Base-by-base conservation (phyloP, 2,329 filamentous ascomycete species). In the Dryadomyces quercus-mongolicae region DNA sequence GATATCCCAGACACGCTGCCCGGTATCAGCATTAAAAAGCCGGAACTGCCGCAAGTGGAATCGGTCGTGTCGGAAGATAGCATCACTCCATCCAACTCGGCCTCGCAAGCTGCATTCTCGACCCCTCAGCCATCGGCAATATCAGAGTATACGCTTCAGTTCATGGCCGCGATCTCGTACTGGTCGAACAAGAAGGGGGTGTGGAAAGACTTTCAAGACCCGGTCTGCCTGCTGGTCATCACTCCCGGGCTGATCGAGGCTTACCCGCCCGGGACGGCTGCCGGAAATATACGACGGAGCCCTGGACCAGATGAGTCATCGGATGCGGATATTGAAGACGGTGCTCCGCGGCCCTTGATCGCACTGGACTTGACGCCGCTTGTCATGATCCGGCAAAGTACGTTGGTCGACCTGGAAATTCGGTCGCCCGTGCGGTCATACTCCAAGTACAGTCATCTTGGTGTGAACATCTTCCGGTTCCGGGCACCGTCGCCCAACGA, bases 321-420 rank as follows among this genome's bases (percentile, higher is more conserved):
- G 2, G 62, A 63, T 16, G 56, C 61, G 46, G 58, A 62, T 44
- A 55, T 60, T 31, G 63, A 67, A 12, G 65, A 68, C 38, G 61
- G 68, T 54, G 57, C 65, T 13, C 58, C 63, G 15, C 69, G 72
- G 40, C 79, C 80, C 4, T 67, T 84, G 20, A 71, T 85, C 46
- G 86, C 85, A 6, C 79, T 96, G 38, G 89, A 95, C 64, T 80
- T 98, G 45, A 97, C 92, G 0, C 93, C 93, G 0, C 74, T 95
- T 42, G 92, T 97, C 8, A 86, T 91, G 60, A 83, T 97, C 57
- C 82, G 92, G 58, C 86, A 92, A 63, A 93, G 91, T 62, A 98
- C 90, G 21, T 88, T 87, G 3, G 80, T 98, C 36, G 93, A 98
- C 66, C 88, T 98, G 53, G 93, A 94, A 60, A 88, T 98, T 59